Evolutionary conservation across 1,284 basidiomycete genomes (phyloP).

Genomic region (Inonotus hispidus): DNA sequence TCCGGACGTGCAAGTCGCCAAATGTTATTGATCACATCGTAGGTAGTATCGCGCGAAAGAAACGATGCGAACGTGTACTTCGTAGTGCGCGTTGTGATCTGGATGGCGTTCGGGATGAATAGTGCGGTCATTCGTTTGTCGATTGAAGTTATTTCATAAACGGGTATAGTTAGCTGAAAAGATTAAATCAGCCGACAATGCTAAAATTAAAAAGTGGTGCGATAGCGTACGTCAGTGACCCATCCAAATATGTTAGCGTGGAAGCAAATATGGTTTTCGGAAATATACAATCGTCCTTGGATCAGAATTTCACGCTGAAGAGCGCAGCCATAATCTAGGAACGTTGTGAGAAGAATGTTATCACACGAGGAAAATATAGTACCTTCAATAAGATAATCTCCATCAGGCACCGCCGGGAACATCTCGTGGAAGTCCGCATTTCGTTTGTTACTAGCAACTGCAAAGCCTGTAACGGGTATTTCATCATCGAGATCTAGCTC

Average conservation of each 20-base stretch:
- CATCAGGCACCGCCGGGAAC: slow-evolving; percentile 86
- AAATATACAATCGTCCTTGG: slow-evolving; percentile 94
- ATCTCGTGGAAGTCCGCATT: slow-evolving; percentile 96
- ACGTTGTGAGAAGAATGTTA: slow-evolving; percentile 16
- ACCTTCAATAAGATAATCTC: slow-evolving; percentile 98
- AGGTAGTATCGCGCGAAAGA: slow-evolving; percentile 92
- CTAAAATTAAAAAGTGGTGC: neutral
- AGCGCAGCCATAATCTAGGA: slow-evolving; percentile 92
- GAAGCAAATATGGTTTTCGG: slow-evolving; percentile 97
- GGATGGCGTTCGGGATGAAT: slow-evolving; percentile 97
- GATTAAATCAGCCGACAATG: slow-evolving; percentile 7
- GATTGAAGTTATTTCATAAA: slow-evolving; percentile 83
- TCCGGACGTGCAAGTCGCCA: slow-evolving; percentile 90
- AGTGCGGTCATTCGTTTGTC: slow-evolving; percentile 99
- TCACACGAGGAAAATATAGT: slow-evolving; percentile 23
- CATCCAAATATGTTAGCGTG: slow-evolving; percentile 99
- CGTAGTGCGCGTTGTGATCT: slow-evolving; percentile 74
- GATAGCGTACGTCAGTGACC: slow-evolving; percentile 87
- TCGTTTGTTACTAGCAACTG: slow-evolving; percentile 91
- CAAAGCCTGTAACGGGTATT: slow-evolving; percentile 87
- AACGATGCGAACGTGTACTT: slow-evolving; percentile 97
- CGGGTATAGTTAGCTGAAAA: slow-evolving; percentile 76
- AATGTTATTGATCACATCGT: slow-evolving; percentile 94
- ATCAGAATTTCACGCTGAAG: slow-evolving; percentile 94
- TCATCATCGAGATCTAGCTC: slow-evolving; percentile 53